These are phyloP conservation scores for Mucor mucedo DNA, from an alignment of 371 early-diverging fungal genomes.

Conservation along the genomic window DNA sequence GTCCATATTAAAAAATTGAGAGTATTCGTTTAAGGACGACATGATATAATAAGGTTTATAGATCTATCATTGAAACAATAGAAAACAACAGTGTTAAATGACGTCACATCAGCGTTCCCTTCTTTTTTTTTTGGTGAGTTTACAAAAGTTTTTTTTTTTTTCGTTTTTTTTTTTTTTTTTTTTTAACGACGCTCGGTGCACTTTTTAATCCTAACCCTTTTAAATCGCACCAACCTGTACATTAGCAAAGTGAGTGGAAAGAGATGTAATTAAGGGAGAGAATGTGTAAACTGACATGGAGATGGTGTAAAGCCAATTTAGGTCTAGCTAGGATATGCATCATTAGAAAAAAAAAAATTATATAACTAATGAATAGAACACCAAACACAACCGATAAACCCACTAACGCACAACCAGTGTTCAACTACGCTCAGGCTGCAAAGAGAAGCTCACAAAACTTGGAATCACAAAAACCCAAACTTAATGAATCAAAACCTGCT, in stretches of 20 bases:
- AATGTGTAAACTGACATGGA: not conserved
- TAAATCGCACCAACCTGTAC: slow-evolving; percentile 20
- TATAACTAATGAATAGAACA: slow-evolving; percentile 53
- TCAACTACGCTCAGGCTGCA: slow-evolving; percentile 53
- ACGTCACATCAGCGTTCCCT: slow-evolving; percentile 8
- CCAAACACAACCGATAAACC: slow-evolving; percentile 39
- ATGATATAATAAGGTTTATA: too few relatives aligned
- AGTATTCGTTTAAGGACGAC: too few relatives aligned
- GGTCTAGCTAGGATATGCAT: slow-evolving; percentile 47
- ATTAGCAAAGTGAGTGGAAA: slow-evolving; percentile 22
- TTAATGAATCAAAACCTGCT: slow-evolving; percentile 19
- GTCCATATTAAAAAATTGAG: too few relatives aligned
- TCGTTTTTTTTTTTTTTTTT: slow-evolving; percentile 2
- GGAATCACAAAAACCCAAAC: slow-evolving; percentile 27
- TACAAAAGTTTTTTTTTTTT: slow-evolving; percentile 18
- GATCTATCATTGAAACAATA: too few relatives aligned
- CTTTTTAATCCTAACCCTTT: slow-evolving; percentile 21
- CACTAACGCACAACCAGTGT: slow-evolving; percentile 43
- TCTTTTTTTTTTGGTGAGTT: slow-evolving; percentile 10
- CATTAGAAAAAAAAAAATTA: slow-evolving; percentile 27
- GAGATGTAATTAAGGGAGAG: not conserved
- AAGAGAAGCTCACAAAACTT: slow-evolving; percentile 43
- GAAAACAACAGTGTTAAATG: not conserved
- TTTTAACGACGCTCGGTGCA: slow-evolving; percentile 25
- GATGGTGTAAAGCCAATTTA: slow-evolving; percentile 14